Evolutionary conservation across 345 rosid genomes (phyloP), one percentile per base, ranked within the genome.

Genomic region (Cochlearia excelsa): DNA sequence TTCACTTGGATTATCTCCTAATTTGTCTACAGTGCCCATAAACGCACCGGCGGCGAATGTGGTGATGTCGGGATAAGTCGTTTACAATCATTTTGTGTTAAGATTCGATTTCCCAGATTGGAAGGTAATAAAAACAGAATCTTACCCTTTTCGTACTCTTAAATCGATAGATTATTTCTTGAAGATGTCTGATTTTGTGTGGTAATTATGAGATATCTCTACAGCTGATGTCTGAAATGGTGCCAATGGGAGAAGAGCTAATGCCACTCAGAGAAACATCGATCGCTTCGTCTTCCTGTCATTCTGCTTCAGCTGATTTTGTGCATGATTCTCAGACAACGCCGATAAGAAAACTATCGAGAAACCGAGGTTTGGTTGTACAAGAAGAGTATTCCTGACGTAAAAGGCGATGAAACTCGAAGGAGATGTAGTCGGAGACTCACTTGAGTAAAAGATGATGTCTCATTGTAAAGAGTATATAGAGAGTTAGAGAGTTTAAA

Each of bases 71-170:
- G 84, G 89, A 39, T 78, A 82, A 57, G 95, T 77, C 4, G 31
- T 66, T 48, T 93, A 85, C 43, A 71, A 63, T 37, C 99, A 93
- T 65, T 93, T 89, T 58, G 89, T 93, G 7, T 93, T 93, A 77
- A 78, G 95, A 78, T 85, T 82, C 40, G 97, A 89, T 65, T 89
- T 74, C 70, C 79, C 71, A 75, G 97, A 93, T 62, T 89, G 99
- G 99, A 79, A 93, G 94, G 97, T 83, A 79, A 7, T 55, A 4
- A 40, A 34, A 4, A 40, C 0, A 35, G 52, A 47, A 41, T 51
- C 50, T 61, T 10, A 16, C 45, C 47, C 28, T 9, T 23, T 31
- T 31, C 53, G 3, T 34, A 34, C 37, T 47, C 7, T 7, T 16
- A 16, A 16, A 11, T 47, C 54, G 9, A 6, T 23, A 42, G 10